Conservation (phyloP, 306 rosid genomes). For the Aeschynomene evenia region DNA sequence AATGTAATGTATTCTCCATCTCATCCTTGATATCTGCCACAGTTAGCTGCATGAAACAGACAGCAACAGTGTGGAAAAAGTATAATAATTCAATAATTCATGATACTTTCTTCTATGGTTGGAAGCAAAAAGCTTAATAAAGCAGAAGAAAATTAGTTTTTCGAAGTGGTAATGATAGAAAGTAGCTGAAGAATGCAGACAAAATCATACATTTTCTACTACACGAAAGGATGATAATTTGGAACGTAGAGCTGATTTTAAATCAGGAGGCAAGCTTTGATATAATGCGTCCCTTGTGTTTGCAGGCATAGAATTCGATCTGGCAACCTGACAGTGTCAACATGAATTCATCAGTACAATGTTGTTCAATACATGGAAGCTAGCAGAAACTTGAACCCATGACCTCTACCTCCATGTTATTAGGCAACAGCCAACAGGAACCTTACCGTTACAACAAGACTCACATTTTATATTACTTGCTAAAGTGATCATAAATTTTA, state of each 20-base stretch:
- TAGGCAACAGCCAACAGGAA: too few relatives aligned
- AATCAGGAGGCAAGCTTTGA: constrained; percentile 74
- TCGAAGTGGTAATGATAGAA: constrained; percentile 1
- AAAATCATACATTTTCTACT: constrained; percentile 57
- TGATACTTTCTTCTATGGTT: constrained; percentile 1
- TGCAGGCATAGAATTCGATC: constrained; percentile 63
- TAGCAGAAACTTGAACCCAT: background rate
- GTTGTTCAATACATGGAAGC: background rate
- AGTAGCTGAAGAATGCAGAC: constrained; percentile 10
- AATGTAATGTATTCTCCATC: constrained; percentile 72
- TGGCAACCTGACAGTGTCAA: constrained; percentile 58
- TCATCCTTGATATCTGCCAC: constrained; percentile 62
- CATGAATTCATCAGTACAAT: constrained; percentile 20
- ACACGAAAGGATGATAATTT: constrained; percentile 52
- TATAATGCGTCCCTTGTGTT: constrained; percentile 69
- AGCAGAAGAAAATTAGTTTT: constrained; percentile 1
- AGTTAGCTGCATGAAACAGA: constrained; percentile 53
- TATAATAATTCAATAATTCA: background rate
- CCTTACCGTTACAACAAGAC: too few relatives aligned
- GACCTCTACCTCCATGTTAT: too few relatives aligned
- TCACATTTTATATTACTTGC: background rate
- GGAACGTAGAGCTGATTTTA: constrained; percentile 64
- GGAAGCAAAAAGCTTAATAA: constrained; percentile 28
- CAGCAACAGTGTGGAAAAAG: background rate
- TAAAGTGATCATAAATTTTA: too few relatives aligned